Evolutionary conservation across 129 eudicot genomes (phyloP).

Genomic region (Scalesia atractyloides): DNA sequence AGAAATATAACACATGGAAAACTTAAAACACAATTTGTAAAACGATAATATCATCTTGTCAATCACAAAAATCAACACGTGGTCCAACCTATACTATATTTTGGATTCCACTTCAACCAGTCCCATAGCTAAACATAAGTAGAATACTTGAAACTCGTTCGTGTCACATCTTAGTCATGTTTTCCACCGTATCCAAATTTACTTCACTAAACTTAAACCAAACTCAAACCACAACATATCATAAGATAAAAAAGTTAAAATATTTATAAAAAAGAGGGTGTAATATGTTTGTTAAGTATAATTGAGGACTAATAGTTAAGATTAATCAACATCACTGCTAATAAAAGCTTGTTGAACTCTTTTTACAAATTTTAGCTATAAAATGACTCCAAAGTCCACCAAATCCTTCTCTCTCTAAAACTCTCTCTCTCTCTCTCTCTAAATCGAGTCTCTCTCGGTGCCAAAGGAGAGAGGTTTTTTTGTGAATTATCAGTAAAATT

Average conservation of each 20-base stretch:
- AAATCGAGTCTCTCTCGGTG: background rate
- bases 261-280: too few species aligned
- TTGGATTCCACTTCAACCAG: background rate
- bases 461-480: constrained; percentile 6
- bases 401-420: constrained; percentile 13
- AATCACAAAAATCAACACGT: background rate
- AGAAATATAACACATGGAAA: background rate
- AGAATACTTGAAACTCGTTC: background rate
- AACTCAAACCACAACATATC: background rate
- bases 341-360: constrained; percentile 14
- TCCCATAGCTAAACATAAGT: background rate
- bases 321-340: constrained; percentile 5
- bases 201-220: background rate
- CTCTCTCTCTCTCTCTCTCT: background rate
- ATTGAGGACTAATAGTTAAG: too few species aligned
- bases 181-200: background rate
- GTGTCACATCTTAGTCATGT: background rate
- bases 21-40: background rate
- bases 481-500: constrained; percentile 16
- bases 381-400: constrained; percentile 29
- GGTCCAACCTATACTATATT: background rate
- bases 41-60: background rate
- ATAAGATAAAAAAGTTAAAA: background rate
- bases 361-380: constrained; percentile 20
- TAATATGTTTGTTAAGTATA: too few species aligned